Percentiles rank a stretch among this genome's conserved stretches.
phyloP scores from a whole-genome alignment of 2,329 filamentous ascomycete genomes.

The Gliomastix tumulicola region DNA sequence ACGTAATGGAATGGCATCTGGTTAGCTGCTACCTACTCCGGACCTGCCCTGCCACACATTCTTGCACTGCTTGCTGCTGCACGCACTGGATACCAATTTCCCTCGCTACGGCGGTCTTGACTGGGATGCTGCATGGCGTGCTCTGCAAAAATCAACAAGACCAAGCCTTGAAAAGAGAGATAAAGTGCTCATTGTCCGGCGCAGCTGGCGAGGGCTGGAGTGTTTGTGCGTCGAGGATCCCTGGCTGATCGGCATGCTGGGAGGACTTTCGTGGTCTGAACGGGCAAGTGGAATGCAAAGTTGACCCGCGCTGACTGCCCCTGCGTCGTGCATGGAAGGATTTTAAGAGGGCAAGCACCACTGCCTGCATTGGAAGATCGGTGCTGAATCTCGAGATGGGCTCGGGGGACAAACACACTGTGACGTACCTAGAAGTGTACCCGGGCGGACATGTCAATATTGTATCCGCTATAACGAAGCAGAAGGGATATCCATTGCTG shows the following conservation, averaged over 20 bases:
- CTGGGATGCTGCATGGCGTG: not conserved
- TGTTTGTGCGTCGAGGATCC: not conserved
- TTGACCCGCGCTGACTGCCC: not conserved
- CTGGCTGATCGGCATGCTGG: not conserved
- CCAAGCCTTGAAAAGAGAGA: not conserved
- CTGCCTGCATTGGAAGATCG: not conserved
- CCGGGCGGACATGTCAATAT: not conserved
- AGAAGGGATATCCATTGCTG: not conserved
- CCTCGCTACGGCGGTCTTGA: not conserved
- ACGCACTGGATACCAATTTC: not conserved
- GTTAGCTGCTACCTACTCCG: not conserved
- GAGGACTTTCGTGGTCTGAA: not conserved
- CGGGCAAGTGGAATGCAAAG: not conserved
- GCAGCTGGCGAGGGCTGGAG: not conserved
- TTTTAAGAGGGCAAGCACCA: constrained; percentile 5
- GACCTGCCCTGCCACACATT: not conserved
- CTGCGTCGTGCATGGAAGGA: not conserved
- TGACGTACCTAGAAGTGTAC: not conserved
- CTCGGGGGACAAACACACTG: not conserved
- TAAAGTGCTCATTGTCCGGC: not conserved
- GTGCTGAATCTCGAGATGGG: not conserved
- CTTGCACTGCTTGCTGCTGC: not conserved
- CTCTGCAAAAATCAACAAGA: not conserved
- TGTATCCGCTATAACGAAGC: not conserved
- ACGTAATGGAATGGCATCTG: not conserved